Conservation (phyloP, 2,329 filamentous ascomycete species). For the Rutstroemia sp. region DNA sequence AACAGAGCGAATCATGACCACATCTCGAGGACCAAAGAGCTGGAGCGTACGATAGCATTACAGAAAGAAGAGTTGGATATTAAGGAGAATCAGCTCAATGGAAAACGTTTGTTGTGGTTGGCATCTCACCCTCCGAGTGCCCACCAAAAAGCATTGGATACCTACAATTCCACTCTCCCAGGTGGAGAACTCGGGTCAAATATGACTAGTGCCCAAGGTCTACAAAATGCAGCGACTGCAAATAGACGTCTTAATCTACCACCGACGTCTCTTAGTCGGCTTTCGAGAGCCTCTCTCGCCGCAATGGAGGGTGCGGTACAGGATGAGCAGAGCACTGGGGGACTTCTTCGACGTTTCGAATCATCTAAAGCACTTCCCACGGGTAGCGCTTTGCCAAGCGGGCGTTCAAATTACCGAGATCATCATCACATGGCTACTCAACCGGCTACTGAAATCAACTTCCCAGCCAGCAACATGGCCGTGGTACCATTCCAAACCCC, state of each 20-base stretch:
- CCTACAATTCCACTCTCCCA: background rate
- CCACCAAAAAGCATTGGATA: background rate
- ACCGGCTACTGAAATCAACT: no score
- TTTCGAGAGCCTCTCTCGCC: constrained; percentile 1
- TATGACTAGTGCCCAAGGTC: background rate
- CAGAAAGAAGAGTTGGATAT: constrained; percentile 6
- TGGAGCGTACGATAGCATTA: background rate
- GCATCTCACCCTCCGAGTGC: constrained; percentile 5
- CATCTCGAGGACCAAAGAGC: background rate
- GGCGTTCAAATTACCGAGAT: no score
- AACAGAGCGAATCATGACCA: background rate
- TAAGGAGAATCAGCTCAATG: constrained; percentile 5
- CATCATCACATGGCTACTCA: no score
- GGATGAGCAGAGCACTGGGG: background rate
- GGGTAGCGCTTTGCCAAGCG: no score
- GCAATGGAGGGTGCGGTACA: constrained; percentile 4
- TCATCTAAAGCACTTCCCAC: no score
- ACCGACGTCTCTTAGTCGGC: background rate
- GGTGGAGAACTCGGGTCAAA: background rate
- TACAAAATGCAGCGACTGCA: background rate
- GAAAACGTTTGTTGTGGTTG: constrained; percentile 6
- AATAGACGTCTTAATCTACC: background rate
- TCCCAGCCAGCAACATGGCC: background rate
- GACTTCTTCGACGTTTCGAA: background rate
- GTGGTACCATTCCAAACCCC: background rate